Evolutionary conservation across 192 early-diverging fungal species (phyloP).

Genomic region (Dissophora ornata): DNA sequence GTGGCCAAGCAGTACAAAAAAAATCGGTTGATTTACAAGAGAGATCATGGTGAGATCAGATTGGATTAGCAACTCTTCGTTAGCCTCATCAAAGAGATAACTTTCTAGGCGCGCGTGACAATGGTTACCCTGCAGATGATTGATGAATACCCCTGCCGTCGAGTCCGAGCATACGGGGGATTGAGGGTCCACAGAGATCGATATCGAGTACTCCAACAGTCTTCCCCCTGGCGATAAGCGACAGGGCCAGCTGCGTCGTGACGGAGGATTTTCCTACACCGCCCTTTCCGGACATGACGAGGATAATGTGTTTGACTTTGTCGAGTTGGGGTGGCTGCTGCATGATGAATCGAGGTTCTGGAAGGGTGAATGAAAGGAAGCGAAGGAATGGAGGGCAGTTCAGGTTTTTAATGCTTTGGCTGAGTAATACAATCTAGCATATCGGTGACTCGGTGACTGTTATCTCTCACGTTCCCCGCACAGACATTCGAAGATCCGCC

Average conservation of each 20-base stretch:
- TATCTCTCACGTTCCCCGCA: too few species aligned
- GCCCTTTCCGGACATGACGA: conserved; percentile 97
- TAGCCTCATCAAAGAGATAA: too few species aligned
- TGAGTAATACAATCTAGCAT: too few species aligned
- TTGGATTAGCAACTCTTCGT: too few species aligned
- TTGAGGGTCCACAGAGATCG: conserved; percentile 96
- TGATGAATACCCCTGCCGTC: conserved; percentile 91
- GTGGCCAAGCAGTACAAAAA: neutral
- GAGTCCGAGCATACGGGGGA: conserved; percentile 95
- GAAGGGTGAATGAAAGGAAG: neutral
- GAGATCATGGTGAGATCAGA: too few species aligned
- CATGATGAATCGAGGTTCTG: conserved; percentile 1
- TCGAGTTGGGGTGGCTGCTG: conserved; percentile 52
- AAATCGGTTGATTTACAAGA: too few species aligned
- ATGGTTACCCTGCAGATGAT: conserved; percentile 82
- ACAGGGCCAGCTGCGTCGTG: conserved; percentile 85
- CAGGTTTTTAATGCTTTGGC: too few species aligned
- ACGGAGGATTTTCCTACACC: conserved; percentile 97
- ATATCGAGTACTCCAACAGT: conserved; percentile 94
- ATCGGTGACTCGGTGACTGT: too few species aligned
- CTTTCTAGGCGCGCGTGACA: too few species aligned
- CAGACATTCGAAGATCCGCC: too few species aligned
- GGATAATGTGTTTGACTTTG: conserved; percentile 81
- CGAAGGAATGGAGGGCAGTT: neutral
- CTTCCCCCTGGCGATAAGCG: conserved; percentile 68